Percentiles rank a stretch among this genome's conserved stretches.
Evolutionary conservation across 1,139 yeast species (phyloP).

Genomic region (Suhomyces terraborum): DNA sequence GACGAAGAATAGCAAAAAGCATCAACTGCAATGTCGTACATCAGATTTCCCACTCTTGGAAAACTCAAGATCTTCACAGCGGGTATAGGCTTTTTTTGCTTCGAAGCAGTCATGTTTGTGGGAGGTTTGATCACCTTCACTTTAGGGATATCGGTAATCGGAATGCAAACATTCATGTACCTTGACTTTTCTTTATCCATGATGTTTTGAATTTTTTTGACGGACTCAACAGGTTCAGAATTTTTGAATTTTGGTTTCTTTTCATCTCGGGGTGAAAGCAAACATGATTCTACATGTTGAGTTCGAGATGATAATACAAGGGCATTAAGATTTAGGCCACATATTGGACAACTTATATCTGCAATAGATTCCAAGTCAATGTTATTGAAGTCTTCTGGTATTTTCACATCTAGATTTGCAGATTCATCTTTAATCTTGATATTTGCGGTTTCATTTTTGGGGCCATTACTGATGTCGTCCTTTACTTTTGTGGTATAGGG

Average conservation of each 20-base stretch:
- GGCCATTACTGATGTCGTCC: no score
- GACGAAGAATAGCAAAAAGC: slow-evolving; percentile 63
- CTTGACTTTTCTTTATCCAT: slow-evolving; percentile 12
- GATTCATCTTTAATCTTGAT: background rate
- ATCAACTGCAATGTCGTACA: slow-evolving; percentile 57
- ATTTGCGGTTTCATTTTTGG: no score
- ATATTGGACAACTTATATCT: slow-evolving; percentile 49
- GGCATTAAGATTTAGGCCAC: slow-evolving; percentile 36
- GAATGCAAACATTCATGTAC: slow-evolving; percentile 17
- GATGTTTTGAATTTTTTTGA: background rate
- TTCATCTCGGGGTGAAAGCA: slow-evolving; percentile 17
- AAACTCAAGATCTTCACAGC: slow-evolving; percentile 55
- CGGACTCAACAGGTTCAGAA: background rate
- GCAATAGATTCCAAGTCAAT: background rate
- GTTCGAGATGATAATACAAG: slow-evolving; percentile 46
- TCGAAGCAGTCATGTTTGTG: slow-evolving; percentile 17
- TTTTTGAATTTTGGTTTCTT: slow-evolving; percentile 5
- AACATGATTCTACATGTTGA: slow-evolving; percentile 61
- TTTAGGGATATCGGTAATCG: slow-evolving; percentile 2
- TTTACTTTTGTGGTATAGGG: no score
- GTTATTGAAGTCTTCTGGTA: no score
- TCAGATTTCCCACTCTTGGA: slow-evolving; percentile 21
- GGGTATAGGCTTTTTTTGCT: slow-evolving; percentile 49
- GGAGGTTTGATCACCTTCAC: slow-evolving; percentile 28
- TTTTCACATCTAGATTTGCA: background rate